A percentile compares a stretch with the other conserved stretches of the same genome.
These are phyloP conservation scores for Salix exigua DNA, from an alignment of 345 rosid genomes.

Conservation along the genomic window DNA sequence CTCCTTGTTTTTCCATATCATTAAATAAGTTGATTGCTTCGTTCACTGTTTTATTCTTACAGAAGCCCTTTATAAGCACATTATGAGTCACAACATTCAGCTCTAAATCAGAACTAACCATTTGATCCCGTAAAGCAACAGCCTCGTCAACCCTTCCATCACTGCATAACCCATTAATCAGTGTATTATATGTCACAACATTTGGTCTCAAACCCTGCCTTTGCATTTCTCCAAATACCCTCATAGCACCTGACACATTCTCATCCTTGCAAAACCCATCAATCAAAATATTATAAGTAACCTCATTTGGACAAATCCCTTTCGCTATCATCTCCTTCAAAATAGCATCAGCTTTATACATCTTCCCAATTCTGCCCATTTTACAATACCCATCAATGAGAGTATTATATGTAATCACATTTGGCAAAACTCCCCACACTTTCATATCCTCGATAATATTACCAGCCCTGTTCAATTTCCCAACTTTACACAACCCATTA, in stretches of 20 bases:
- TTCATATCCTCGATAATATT: conserved; percentile 73
- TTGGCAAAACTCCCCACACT: conserved; percentile 44
- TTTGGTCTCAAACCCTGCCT: conserved; percentile 50
- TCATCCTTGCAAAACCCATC: conserved; percentile 80
- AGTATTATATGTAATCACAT: conserved; percentile 61
- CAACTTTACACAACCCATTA: conserved; percentile 61
- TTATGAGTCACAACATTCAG: conserved; percentile 61
- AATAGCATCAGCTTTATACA: conserved; percentile 69
- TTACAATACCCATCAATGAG: conserved; percentile 69
- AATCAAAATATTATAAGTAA: conserved; percentile 72
- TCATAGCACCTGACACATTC: conserved; percentile 45
- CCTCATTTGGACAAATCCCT: conserved; percentile 43
- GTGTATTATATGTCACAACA: conserved; percentile 54
- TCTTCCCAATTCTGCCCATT: conserved; percentile 57
- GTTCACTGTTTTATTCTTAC: conserved; percentile 54
- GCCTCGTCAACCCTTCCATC: conserved; percentile 56
- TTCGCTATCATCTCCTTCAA: conserved; percentile 63
- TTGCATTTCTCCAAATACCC: conserved; percentile 64
- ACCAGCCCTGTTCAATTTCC: conserved; percentile 63
- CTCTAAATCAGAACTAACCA: conserved; percentile 50
- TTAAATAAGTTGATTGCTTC: conserved; percentile 53
- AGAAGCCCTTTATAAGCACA: conserved; percentile 60
- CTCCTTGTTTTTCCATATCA: conserved; percentile 38
- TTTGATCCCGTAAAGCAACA: conserved; percentile 42
- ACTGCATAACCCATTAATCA: conserved; percentile 52